phyloP scores from a whole-genome alignment of 2,329 filamentous ascomycete genomes.

The Pseudogymnoascus verrucosus region DNA sequence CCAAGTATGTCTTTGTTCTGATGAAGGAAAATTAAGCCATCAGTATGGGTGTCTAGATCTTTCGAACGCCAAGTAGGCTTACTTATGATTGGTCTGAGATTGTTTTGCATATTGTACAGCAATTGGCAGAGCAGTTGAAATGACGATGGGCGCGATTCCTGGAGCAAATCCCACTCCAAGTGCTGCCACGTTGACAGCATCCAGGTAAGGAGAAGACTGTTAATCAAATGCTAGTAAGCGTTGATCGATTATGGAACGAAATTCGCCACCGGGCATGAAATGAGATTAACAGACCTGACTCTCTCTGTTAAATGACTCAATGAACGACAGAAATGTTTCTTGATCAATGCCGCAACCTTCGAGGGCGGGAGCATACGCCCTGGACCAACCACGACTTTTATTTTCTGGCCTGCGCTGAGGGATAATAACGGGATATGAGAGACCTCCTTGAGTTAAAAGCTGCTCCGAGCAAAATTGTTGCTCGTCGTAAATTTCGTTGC shows the following conservation, averaged over 20 bases:
- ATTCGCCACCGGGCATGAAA: background rate
- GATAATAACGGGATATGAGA: constrained; percentile 41
- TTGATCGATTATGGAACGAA: background rate
- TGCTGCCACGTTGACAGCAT: constrained; percentile 36
- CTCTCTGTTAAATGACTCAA: constrained; percentile 39
- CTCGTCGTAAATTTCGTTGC: background rate
- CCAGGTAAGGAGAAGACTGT: constrained; percentile 27
- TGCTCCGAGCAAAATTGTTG: background rate
- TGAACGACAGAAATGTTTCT: constrained; percentile 39
- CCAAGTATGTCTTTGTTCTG: constrained; percentile 43
- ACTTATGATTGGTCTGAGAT: constrained; percentile 19
- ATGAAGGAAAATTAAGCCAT: constrained; percentile 11
- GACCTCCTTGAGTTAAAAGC: constrained; percentile 3
- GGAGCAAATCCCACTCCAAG: constrained; percentile 33
- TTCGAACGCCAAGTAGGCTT: background rate
- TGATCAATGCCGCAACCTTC: constrained; percentile 40
- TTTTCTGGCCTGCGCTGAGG: constrained; percentile 43
- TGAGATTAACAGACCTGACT: constrained; percentile 26
- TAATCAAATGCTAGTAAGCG: background rate
- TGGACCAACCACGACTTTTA: constrained; percentile 42
- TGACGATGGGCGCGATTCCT: constrained; percentile 33
- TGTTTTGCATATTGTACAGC: constrained; percentile 35
- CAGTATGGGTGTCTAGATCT: background rate
- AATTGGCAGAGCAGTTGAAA: constrained; percentile 37
- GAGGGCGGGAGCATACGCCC: constrained; percentile 44